These are phyloP conservation scores for Rhizophagus sp. DNA, from an alignment of 192 early-diverging fungal genomes.

Conservation along the genomic window DNA sequence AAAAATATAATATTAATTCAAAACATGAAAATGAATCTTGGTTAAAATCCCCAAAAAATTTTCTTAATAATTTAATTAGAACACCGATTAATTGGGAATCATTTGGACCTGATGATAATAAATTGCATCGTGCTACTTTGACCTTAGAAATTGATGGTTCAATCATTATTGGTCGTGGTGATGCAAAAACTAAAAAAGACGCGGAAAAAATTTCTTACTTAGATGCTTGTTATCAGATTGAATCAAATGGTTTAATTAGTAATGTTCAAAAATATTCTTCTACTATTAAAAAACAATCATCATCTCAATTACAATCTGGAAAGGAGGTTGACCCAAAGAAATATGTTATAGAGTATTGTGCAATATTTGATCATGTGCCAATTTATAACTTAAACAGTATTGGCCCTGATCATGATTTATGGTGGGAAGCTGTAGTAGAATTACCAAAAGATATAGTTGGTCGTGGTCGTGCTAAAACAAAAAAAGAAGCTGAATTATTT, in stretches of 20 bases:
- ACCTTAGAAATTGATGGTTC: slow-evolving; percentile 9
- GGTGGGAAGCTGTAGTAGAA: slow-evolving; percentile 27
- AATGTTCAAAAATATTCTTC: slow-evolving; percentile 31
- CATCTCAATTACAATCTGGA: no score
- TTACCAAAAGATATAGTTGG: slow-evolving; percentile 39
- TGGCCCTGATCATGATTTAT: slow-evolving; percentile 3
- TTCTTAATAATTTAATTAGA: slow-evolving; percentile 8
- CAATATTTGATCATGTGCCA: slow-evolving; percentile 29
- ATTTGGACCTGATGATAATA: slow-evolving; percentile 22
- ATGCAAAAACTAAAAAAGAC: slow-evolving; percentile 46
- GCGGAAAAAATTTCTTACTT: slow-evolving; percentile 43
- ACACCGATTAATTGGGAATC: not conserved
- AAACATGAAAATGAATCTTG: slow-evolving; percentile 21
- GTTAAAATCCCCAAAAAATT: slow-evolving; percentile 25
- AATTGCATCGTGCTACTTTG: slow-evolving; percentile 20
- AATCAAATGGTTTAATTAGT: slow-evolving; percentile 41
- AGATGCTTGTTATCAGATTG: slow-evolving; percentile 39
- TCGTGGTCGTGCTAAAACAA: slow-evolving; percentile 35
- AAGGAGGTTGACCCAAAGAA: slow-evolving; percentile 31
- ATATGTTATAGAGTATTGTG: slow-evolving; percentile 26
- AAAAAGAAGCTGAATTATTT: slow-evolving; percentile 37
- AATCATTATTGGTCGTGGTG: slow-evolving; percentile 37
- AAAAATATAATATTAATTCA: slow-evolving; percentile 16
- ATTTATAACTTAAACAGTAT: not conserved
- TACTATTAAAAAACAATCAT: no score